Percentiles rank a stretch among this genome's conserved stretches.
These are phyloP conservation scores for Trifolium subterraneum DNA, from an alignment of 306 rosid species.

Conservation along the genomic window DNA sequence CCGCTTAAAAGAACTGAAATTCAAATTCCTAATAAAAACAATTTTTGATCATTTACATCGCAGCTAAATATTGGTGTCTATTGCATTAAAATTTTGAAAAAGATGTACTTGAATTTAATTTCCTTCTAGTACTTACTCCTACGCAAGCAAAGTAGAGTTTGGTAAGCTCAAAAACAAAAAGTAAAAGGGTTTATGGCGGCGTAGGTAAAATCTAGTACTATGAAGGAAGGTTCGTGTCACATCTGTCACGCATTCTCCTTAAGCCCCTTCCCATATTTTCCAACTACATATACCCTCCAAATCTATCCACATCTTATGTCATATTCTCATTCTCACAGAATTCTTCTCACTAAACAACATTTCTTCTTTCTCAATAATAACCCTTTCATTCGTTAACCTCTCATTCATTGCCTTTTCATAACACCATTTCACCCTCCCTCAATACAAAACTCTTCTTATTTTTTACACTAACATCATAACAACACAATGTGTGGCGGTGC, in stretches of 20 bases:
- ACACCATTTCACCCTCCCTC: neutral
- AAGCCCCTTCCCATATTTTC: neutral
- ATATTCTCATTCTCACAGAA: neutral
- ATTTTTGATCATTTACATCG: too few species aligned
- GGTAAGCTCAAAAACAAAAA: neutral
- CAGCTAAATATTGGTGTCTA: too few species aligned
- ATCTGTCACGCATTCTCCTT: constrained; percentile 25
- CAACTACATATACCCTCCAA: constrained; percentile 47
- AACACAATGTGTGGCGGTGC: constrained; percentile 82
- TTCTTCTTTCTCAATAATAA: neutral
- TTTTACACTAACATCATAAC: neutral
- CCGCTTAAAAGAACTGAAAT: too few species aligned
- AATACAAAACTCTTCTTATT: neutral
- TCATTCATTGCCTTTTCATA: neutral
- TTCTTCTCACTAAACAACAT: neutral
- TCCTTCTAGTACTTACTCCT: too few species aligned
- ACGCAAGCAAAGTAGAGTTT: neutral
- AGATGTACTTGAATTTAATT: too few species aligned
- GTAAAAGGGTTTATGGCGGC: neutral
- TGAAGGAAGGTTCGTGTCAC: constrained; percentile 36
- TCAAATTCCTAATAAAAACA: too few species aligned
- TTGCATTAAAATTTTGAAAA: too few species aligned
- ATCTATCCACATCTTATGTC: neutral
- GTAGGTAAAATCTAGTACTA: neutral
- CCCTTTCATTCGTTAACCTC: neutral